Evolutionary conservation across 768 basidiomycete genomes (phyloP).

Genomic region (Galerina marginata): DNA sequence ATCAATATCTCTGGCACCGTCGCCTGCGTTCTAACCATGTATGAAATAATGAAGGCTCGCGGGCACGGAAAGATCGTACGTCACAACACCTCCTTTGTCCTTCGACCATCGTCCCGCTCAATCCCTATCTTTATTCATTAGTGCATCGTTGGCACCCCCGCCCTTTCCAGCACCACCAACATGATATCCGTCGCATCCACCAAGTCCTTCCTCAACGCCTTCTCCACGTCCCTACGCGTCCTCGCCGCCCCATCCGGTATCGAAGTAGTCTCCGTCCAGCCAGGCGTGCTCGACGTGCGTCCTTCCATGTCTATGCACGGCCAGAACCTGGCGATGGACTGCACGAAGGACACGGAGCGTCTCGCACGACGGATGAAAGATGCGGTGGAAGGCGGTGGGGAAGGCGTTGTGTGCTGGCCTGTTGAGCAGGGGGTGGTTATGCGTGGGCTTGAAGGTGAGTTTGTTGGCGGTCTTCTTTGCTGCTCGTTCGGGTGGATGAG

Average conservation of each 20-base stretch:
- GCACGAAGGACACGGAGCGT: conserved; percentile 4
- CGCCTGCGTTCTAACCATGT: conserved; percentile 30
- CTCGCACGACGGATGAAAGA: conserved; percentile 31
- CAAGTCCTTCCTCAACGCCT: conserved; percentile 37
- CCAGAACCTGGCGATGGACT: too few species aligned
- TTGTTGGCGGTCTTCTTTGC: not conserved
- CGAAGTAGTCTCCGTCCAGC: conserved; percentile 33
- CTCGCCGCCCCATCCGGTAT: conserved; percentile 29
- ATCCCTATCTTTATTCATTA: not conserved
- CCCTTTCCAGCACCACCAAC: conserved; percentile 34
- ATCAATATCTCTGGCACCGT: conserved; percentile 34
- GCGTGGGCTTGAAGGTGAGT: conserved; percentile 31
- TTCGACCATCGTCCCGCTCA: not conserved
- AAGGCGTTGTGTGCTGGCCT: conserved; percentile 32
- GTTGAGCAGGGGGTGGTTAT: conserved; percentile 26
- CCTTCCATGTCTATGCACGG: conserved; percentile 32
- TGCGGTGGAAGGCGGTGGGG: conserved; percentile 32
- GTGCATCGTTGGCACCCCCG: conserved; percentile 36
- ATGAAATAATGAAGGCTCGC: conserved; percentile 35
- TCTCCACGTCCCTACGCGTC: conserved; percentile 32
- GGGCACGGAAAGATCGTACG: conserved; percentile 36
- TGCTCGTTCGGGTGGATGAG: too few species aligned
- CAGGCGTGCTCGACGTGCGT: conserved; percentile 34
- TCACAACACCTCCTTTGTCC: not conserved
- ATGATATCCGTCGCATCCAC: conserved; percentile 38